Base-by-base conservation (phyloP, 2,329 filamentous ascomycete species). In the Torrubiellomyces zombiae region DNA sequence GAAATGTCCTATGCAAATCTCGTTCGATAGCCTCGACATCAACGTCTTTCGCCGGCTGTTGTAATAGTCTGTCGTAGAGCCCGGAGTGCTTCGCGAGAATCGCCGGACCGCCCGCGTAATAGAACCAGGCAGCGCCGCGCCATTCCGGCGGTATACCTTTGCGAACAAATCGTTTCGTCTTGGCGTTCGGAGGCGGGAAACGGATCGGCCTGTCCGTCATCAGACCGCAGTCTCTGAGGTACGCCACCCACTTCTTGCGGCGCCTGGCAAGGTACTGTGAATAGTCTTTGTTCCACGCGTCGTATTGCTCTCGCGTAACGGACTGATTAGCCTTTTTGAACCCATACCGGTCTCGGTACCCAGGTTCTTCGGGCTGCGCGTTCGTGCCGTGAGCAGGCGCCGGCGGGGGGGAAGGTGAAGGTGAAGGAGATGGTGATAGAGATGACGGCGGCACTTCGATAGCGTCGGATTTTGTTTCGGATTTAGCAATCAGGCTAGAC, bases 51-150 rank as follows among this genome's bases (percentile, higher is more conserved):
- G 79, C 70, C 32, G 58, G 55, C 31, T 67, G 60, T 28, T 64
- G 56, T 16, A 89, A 57, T 19, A 91, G 56, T 26, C 71, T 62
- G 26, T 72, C 65, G 45, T 94, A 95, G 10, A 86, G 56, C 1
- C 80, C 80, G 5, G 71, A 65, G 38, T 91, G 68, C 41, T 80
- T 75, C 25, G 71, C 67, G 31, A 93, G 49, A 35, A 82, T 76
- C 22, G 74, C 71, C 14, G 82, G 82, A 2, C 86, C 86, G 12
- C 82, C 82, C 8, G 83, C 82, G 45, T 94, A 95, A 55, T 79
- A 94, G 49, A 92, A 95, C 86, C 86, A 95, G 22, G 86, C 86
- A 5, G 80, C 77, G n/a, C 86, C 86, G 41, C 86, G 71, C 72
- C 83, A 92, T 36, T 93, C 82, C 0, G 85, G 81, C 3, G 86